A percentile compares a stretch with the other conserved stretches of the same genome.
Evolutionary conservation across 352 stramenopile genomes (phyloP).

Genomic region (Globisporangium polare): DNA sequence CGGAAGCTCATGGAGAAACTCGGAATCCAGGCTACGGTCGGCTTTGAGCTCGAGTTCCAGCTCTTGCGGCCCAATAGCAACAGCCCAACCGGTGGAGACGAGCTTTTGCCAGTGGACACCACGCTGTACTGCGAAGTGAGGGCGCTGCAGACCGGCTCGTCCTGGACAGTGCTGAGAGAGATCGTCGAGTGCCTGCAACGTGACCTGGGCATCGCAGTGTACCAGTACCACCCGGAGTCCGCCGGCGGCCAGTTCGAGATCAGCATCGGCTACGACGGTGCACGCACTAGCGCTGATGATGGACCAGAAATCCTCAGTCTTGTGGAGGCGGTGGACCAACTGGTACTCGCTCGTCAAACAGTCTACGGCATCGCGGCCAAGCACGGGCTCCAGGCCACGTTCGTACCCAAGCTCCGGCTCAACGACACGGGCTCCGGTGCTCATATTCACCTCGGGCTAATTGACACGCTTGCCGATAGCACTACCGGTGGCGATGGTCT

Average conservation of each 20-base stretch:
- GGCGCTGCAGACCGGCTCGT: conserved; percentile 17
- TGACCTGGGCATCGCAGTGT: conserved; percentile 21
- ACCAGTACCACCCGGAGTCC: conserved; percentile 32
- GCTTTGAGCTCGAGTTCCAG: conserved; percentile 35
- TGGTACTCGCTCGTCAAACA: conserved; percentile 23
- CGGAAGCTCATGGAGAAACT: background rate
- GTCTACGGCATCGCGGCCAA: conserved; percentile 21
- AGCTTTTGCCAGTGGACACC: conserved; percentile 15
- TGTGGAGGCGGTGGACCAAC: conserved; percentile 21
- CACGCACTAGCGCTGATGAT: too few relatives aligned
- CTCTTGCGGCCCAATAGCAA: conserved; percentile 7
- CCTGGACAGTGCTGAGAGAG: conserved; percentile 20
- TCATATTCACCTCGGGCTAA: conserved; percentile 21
- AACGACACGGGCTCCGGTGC: conserved; percentile 18
- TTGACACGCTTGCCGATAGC: background rate
- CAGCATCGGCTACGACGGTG: conserved; percentile 18
- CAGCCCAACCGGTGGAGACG: background rate
- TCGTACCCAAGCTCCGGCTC: conserved; percentile 20
- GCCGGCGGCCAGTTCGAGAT: conserved; percentile 32
- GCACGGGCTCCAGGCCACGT: conserved; percentile 18
- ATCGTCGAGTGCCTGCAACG: conserved; percentile 23
- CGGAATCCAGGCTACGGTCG: conserved; percentile 11
- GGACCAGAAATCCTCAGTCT: conserved; percentile 3
- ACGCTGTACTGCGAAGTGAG: conserved; percentile 26
- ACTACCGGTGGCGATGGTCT: background rate